Evolutionary conservation across 306 rosid species (phyloP), one percentile per base, ranked within the genome.

Genomic region (Lithocarpus polystachyus): DNA sequence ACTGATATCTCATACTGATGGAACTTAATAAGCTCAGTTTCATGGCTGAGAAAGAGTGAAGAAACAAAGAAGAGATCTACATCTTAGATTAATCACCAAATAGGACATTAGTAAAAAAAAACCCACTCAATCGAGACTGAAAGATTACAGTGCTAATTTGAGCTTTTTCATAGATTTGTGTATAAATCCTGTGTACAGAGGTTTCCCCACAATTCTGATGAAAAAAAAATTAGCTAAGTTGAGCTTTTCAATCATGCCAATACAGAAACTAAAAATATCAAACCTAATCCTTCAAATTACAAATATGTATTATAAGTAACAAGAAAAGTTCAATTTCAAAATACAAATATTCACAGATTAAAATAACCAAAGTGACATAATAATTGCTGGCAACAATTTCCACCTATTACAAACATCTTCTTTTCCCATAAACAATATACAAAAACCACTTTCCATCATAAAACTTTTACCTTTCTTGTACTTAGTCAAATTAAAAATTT

Each of bases 401-500:
- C 26, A 33, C 37, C 26, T 9, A 33, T 35, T 35, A 19, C 37
- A 18, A 67, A 67, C 37, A 26, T 67, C 48, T 67, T 67, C 24
- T 3, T 13, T 13, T 62, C 51, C 48, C 51, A 33, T 29, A 18
- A 19, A 31, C 8, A 24, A 26, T 62, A 62, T 4, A n/a, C 15
- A 8, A 26, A 59, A 59, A 59, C 31, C 13, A 59, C 8, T 31
- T 67, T 0, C 37, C 37, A 33, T 67, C 15, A 13, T 2, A 0
- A 73, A 84, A 24, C 43, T 40, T 45, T 71, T 69, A 91, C 99
- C 99, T 93, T 93, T 96, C 83, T 82, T 89, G 86, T 96, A 96
- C 71, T 90, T 76, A 73, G 96, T 96, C 99, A 96, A 91, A 91
- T 96, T 95, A 82, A 96, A 96, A 51, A 96, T 90, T 81, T 89